Conservation (phyloP, 2,329 filamentous ascomycete genomes). For the Nannizziopsis arthrosporioides region DNA sequence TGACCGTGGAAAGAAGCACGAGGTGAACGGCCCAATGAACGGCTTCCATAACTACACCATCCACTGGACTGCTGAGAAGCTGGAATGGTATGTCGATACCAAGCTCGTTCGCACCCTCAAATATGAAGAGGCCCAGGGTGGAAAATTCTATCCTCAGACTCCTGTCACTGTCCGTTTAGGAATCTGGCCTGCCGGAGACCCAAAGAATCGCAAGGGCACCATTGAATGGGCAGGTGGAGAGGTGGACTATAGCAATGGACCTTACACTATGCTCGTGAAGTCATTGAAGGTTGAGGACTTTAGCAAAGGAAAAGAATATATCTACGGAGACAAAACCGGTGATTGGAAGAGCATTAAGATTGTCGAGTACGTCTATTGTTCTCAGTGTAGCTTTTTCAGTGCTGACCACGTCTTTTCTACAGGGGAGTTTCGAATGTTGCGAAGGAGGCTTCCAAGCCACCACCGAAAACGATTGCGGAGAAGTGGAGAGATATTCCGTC, state of each 20-base stretch:
- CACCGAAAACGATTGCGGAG: constrained; percentile 26
- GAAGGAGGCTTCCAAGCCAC: constrained; percentile 27
- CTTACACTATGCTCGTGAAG: constrained; percentile 65
- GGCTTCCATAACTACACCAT: constrained; percentile 40
- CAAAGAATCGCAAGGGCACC: constrained; percentile 20
- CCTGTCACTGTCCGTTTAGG: constrained; percentile 61
- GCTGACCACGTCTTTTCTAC: constrained; percentile 22
- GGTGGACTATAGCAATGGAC: constrained; percentile 35
- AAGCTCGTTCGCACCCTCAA: constrained; percentile 49
- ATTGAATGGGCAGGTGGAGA: constrained; percentile 17
- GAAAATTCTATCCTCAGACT: constrained; percentile 56
- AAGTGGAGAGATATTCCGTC: constrained; percentile 36
- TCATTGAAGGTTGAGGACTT: constrained; percentile 46
- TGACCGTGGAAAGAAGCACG: constrained; percentile 72
- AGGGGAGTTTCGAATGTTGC: constrained; percentile 54
- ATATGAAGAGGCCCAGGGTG: constrained; percentile 54
- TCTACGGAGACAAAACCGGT: constrained; percentile 51
- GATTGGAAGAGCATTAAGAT: constrained; percentile 51
- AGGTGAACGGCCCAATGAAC: constrained; percentile 46
- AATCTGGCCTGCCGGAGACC: constrained; percentile 54
- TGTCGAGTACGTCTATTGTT: constrained; percentile 40
- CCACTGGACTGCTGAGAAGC: constrained; percentile 54
- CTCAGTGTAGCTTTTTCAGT: background rate
- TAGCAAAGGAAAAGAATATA: constrained; percentile 51
- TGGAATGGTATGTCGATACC: constrained; percentile 56